Conservation (phyloP, 2,329 filamentous ascomycete genomes). For the Helotiales sp. region DNA sequence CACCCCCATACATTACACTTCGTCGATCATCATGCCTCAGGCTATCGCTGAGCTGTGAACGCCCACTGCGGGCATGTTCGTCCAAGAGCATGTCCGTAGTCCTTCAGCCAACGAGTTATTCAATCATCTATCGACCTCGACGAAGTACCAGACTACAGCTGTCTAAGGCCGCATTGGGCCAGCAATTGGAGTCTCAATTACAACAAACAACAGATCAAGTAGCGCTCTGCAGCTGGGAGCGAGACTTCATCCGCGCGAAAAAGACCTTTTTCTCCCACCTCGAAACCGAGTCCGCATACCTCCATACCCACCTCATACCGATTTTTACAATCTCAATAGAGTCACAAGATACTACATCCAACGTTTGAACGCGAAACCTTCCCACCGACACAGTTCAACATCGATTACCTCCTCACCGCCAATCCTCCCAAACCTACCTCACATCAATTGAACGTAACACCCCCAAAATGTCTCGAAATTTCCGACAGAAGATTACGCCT, state of each 20-base stretch:
- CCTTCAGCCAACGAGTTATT: constrained; percentile 78
- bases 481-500: constrained; percentile 48
- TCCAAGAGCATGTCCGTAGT: constrained; percentile 66
- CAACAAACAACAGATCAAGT: constrained; percentile 31
- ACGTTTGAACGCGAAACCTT: constrained; percentile 1
- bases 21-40: constrained; percentile 75
- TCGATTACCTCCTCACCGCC: constrained; percentile 22
- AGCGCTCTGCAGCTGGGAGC: constrained; percentile 23
- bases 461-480: constrained; percentile 45
- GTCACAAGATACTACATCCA: neutral
- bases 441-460: constrained; percentile 3
- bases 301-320: constrained; percentile 5
- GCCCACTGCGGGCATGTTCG: constrained; percentile 70
- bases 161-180: constrained; percentile 27
- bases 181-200: constrained; percentile 36
- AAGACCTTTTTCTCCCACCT: constrained; percentile 8
- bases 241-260: constrained; percentile 29
- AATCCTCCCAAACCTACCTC: constrained; percentile 10
- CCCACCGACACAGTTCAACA: constrained; percentile 1
- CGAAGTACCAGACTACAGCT: constrained; percentile 60
- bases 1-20: constrained; percentile 44
- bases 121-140: constrained; percentile 65
- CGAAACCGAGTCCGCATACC: constrained; percentile 9
- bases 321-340: constrained; percentile 21
- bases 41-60: constrained; percentile 91